Evolutionary conservation across 768 basidiomycete genomes (phyloP).

Genomic region (Suillus decipiens): DNA sequence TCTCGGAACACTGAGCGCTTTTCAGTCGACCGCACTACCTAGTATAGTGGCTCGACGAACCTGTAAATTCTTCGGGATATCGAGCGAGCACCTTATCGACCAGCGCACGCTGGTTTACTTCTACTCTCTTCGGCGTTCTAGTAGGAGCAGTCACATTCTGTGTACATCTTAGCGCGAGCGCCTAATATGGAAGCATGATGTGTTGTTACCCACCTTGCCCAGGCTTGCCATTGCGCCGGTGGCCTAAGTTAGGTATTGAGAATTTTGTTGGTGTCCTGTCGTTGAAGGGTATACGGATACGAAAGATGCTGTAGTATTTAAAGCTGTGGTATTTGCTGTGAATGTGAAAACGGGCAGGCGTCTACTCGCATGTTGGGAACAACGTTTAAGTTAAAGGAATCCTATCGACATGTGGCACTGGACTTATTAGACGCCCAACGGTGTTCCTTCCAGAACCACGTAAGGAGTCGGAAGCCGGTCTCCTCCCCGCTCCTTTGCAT

Average conservation of each 20-base stretch:
- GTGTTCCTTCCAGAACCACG: not conserved
- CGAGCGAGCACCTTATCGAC: conserved; percentile 21
- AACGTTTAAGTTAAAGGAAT: not conserved
- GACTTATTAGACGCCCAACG: conserved; percentile 2
- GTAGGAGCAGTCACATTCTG: not conserved
- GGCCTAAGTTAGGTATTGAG: not conserved
- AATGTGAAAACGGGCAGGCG: not conserved
- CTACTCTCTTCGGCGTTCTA: conserved; percentile 5
- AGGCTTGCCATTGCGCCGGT: not conserved
- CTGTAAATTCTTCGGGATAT: conserved; percentile 21
- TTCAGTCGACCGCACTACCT: not conserved
- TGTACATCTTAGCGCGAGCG: not conserved
- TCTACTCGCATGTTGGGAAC: not conserved
- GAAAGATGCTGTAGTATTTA: conserved; percentile 2
- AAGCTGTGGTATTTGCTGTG: not conserved
- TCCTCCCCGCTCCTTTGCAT: too few relatives aligned
- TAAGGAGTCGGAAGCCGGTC: not conserved
- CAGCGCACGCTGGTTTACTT: conserved; percentile 19
- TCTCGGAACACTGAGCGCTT: conserved; percentile 47
- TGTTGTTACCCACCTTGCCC: not conserved
- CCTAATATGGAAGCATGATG: not conserved
- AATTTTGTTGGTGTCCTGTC: not conserved
- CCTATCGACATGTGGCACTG: not conserved
- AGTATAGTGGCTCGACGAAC: conserved; percentile 5
- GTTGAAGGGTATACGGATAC: not conserved